Evolutionary conservation across 176 grass and related monocot genomes (phyloP), one percentile per base, ranked within the genome.

Genomic region (Triticum aestivum): DNA sequence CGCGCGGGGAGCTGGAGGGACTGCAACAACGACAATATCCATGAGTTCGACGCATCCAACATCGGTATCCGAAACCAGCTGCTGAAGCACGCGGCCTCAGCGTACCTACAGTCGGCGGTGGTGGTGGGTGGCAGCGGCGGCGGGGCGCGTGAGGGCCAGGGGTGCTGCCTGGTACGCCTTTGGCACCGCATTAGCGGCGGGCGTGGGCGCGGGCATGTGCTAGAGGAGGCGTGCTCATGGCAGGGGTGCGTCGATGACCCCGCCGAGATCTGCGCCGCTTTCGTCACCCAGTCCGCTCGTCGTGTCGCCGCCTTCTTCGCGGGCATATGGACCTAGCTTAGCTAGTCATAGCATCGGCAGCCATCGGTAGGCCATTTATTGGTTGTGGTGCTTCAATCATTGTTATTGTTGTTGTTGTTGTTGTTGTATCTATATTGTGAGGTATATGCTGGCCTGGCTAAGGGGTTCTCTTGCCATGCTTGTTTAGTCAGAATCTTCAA

Each of bases 11-110:
- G 49, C 72, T 85, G 77, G 70, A 58, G 70, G 47, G 81, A 84
- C 21, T 79, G 79, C 78, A 80, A 51, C 79, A 17, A 42, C 42
- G 79, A 84, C 68, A 80, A 84, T 68, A 80, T 85, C 69, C 80
- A 87, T 70, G 86, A 87, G 44, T 85, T 95, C 67, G 89, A 92
- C 84, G 47, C 91, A 8, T 88, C 90, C 45, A 42, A 87, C 63
- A 95, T 92, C 82, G 84, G 86, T 82, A 92, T 96, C 64, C 65
- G 90, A 41, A 94, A 96, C 88, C 90, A 87, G 49, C 85, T 96
- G 15, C 82, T 98, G 11, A 94, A 91, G 86, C 93, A 94, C 52
- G 96, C 93, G 3, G 92, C 96, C 34, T 95, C 96, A 11, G 92
- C 92, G 63, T 96, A 98, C 89, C 84, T 98, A 51, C 91, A 92